Percentiles rank a stretch among this genome's conserved stretches.
phyloP scores from a whole-genome alignment of 768 basidiomycete genomes.

The Termitomyces sp. region DNA sequence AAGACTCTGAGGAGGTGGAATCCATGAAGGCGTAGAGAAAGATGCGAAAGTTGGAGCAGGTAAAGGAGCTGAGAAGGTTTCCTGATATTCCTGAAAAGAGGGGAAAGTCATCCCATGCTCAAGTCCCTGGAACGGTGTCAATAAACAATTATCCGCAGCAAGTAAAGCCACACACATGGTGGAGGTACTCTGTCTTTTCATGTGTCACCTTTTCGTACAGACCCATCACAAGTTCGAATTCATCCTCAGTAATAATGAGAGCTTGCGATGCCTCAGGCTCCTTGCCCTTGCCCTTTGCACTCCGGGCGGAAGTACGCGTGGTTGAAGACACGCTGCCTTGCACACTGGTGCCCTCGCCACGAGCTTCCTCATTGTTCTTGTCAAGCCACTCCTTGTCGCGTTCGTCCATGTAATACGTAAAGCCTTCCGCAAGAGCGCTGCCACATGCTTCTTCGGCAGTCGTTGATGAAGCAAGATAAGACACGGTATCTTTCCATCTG shows the following conservation, averaged over 20 bases:
- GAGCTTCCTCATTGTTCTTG: slow-evolving; percentile 81
- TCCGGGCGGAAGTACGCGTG: slow-evolving; percentile 53
- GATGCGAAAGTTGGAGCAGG: slow-evolving; percentile 61
- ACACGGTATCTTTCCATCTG: slow-evolving; percentile 70
- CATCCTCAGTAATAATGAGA: slow-evolving; percentile 76
- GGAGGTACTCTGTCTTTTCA: slow-evolving; percentile 83
- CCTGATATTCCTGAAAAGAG: slow-evolving; percentile 67
- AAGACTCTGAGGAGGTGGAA: slow-evolving; percentile 60
- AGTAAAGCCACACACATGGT: slow-evolving; percentile 57
- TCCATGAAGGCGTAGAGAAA: slow-evolving; percentile 59
- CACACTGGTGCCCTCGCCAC: slow-evolving; percentile 78
- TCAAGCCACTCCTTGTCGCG: slow-evolving; percentile 93
- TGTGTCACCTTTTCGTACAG: slow-evolving; percentile 89
- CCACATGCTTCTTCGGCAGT: slow-evolving; percentile 74
- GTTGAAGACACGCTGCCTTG: slow-evolving; percentile 61
- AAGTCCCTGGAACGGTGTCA: slow-evolving; percentile 36
- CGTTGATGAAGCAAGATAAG: slow-evolving; percentile 77
- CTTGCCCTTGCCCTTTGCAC: slow-evolving; percentile 80
- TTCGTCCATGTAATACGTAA: slow-evolving; percentile 94
- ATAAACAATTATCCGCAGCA: neutral
- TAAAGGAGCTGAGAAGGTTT: slow-evolving; percentile 55
- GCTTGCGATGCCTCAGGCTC: slow-evolving; percentile 66
- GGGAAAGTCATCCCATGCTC: slow-evolving; percentile 67
- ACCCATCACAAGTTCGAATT: slow-evolving; percentile 95
- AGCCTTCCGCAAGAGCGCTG: slow-evolving; percentile 62